These are phyloP conservation scores for Acer negundo DNA, from an alignment of 345 rosid genomes.

Conservation along the genomic window DNA sequence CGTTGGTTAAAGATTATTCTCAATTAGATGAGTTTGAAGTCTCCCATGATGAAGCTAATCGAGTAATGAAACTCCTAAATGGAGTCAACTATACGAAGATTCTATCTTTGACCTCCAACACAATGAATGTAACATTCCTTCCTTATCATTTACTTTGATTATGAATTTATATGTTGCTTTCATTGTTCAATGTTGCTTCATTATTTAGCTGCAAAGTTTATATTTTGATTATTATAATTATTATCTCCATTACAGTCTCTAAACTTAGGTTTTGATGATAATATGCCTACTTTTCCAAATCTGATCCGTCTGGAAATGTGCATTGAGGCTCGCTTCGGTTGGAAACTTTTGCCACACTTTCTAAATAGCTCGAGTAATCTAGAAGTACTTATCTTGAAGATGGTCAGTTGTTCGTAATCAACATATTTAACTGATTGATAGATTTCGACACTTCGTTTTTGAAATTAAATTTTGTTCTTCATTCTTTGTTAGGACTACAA, in stretches of 20 bases:
- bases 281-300: conserved; percentile 4
- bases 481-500: not conserved
- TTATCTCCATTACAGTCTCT: not conserved
- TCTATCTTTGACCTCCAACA: not conserved
- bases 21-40: not conserved
- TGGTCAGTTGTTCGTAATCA: not conserved
- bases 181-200: too few relatives aligned
- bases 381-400: not conserved
- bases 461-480: not conserved
- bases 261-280: not conserved
- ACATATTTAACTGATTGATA: not conserved
- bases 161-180: too few relatives aligned
- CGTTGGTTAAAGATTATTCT: too few relatives aligned
- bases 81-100: not conserved
- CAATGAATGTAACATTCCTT: not conserved
- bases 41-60: not conserved
- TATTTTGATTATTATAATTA: not conserved
- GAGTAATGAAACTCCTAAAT: not conserved
- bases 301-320: not conserved
- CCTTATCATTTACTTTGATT: not conserved
- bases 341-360: not conserved
- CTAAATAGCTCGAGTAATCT: not conserved
- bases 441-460: not conserved
- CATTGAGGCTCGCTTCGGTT: too few relatives aligned
- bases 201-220: not conserved